phyloP scores from a whole-genome alignment of 2,329 filamentous ascomycete species.

The Basipetospora chlamydospora region DNA sequence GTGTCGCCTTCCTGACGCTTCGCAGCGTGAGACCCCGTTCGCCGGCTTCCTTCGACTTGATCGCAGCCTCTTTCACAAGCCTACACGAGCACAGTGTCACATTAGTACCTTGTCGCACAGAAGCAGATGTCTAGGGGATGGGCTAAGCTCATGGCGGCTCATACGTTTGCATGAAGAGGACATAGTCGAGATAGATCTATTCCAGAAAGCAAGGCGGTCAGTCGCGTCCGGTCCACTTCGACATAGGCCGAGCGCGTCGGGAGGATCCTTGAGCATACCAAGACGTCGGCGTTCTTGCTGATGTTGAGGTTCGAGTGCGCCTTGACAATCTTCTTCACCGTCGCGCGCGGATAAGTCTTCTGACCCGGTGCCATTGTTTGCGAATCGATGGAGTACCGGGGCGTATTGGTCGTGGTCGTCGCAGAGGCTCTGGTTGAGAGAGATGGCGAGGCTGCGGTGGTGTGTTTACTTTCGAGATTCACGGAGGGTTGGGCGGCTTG shows the following conservation, averaged over 20 bases:
- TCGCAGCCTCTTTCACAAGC: constrained; percentile 65
- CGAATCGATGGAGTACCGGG: neutral
- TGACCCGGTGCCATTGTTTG: constrained; percentile 47
- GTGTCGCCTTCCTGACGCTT: constrained; percentile 63
- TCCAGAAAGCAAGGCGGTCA: constrained; percentile 7
- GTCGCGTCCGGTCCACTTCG: constrained; percentile 16
- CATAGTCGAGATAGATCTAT: constrained; percentile 73
- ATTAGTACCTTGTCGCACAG: neutral
- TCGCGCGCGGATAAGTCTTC: constrained; percentile 71
- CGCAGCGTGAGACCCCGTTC: constrained; percentile 62
- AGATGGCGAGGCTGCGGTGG: no score
- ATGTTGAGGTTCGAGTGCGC: constrained; percentile 69
- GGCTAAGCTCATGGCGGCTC: no score
- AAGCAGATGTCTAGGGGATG: neutral
- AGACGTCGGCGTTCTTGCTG: constrained; percentile 73
- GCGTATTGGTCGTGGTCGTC: neutral
- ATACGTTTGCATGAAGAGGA: constrained; percentile 61
- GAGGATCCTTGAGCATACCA: constrained; percentile 32
- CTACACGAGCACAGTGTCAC: constrained; percentile 26
- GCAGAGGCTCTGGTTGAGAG: no score
- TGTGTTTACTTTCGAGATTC: constrained; percentile 1
- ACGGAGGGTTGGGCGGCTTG: no score
- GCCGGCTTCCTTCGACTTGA: constrained; percentile 58
- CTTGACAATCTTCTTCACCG: constrained; percentile 80
- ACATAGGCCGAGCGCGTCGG: constrained; percentile 7